phyloP scores from a whole-genome alignment of 495 filamentous ascomycete species.

The Tuber aestivum region DNA sequence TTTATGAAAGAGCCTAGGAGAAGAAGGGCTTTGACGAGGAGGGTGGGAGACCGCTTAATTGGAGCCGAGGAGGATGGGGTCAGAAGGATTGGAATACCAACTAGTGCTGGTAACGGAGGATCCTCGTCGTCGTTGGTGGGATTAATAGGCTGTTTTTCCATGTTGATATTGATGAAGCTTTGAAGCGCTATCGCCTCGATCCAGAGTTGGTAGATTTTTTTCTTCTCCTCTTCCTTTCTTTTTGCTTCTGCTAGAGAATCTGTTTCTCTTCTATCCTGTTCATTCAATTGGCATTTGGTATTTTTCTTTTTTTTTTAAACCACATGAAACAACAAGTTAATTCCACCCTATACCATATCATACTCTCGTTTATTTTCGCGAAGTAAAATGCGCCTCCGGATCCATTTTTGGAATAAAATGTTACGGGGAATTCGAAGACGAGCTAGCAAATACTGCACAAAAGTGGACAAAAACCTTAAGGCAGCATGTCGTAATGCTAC shows the following conservation, averaged over 20 bases:
- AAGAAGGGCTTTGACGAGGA: slow-evolving; percentile 27
- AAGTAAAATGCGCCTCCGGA: not conserved
- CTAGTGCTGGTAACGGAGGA: slow-evolving; percentile 50
- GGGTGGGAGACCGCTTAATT: slow-evolving; percentile 11
- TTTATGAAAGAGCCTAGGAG: slow-evolving; percentile 49
- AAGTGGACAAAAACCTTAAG: not conserved
- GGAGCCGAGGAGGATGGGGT: not conserved
- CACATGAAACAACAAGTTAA: not conserved
- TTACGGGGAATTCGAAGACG: not conserved
- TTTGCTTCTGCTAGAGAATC: not conserved
- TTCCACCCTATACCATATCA: not conserved
- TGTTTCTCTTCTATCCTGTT: not conserved
- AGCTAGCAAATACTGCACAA: not conserved
- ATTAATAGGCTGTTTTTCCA: slow-evolving; percentile 91
- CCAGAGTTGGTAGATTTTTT: slow-evolving; percentile 42
- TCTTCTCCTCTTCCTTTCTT: not conserved
- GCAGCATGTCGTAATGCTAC: not conserved
- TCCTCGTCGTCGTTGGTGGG: slow-evolving; percentile 70
- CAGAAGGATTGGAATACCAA: slow-evolving; percentile 4
- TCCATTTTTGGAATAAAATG: not conserved
- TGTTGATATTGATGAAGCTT: slow-evolving; percentile 81
- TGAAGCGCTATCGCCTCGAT: slow-evolving; percentile 82
- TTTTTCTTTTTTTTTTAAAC: not conserved
- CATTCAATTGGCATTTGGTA: not conserved
- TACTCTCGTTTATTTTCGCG: not conserved